Percentiles rank a stretch among this genome's conserved stretches.
Conservation (phyloP, 257 asterid genomes). For the Salvia hispanica region DNA sequence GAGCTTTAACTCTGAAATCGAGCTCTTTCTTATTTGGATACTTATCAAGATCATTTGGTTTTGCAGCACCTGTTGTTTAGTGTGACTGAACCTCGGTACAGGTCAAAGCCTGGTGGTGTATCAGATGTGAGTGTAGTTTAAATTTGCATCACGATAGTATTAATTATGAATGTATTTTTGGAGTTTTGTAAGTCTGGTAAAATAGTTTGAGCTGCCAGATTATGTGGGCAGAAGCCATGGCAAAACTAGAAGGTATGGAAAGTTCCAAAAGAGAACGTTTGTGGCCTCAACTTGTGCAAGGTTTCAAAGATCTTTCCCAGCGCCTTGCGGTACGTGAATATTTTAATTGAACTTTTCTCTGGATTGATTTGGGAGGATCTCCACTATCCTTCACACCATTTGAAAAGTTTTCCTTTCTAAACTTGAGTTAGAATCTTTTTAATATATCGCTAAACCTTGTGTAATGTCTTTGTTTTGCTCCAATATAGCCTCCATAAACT, state of each 20-base stretch:
- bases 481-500: constrained; percentile 1
- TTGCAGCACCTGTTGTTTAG: constrained; percentile 94
- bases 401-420: background rate
- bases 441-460: background rate
- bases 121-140: constrained; percentile 81
- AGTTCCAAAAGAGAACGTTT: constrained; percentile 85
- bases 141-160: constrained; percentile 16
- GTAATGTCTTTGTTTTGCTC: constrained; percentile 14
- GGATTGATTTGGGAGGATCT: background rate
- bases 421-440: background rate
- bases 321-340: constrained; percentile 77
- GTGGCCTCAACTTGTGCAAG: constrained; percentile 95
- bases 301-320: constrained; percentile 91
- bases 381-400: background rate
- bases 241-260: constrained; percentile 97
- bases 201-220: constrained; percentile 65
- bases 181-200: constrained; percentile 37
- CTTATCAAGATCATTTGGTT: constrained; percentile 33
- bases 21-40: constrained; percentile 22
- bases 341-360: background rate
- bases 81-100: constrained; percentile 81
- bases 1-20: background rate
- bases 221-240: constrained; percentile 99
- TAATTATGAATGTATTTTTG: constrained; percentile 10
- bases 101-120: constrained; percentile 84